Base-by-base conservation (phyloP, 2,329 filamentous ascomycete genomes). In the Stemphylium vesicarium region DNA sequence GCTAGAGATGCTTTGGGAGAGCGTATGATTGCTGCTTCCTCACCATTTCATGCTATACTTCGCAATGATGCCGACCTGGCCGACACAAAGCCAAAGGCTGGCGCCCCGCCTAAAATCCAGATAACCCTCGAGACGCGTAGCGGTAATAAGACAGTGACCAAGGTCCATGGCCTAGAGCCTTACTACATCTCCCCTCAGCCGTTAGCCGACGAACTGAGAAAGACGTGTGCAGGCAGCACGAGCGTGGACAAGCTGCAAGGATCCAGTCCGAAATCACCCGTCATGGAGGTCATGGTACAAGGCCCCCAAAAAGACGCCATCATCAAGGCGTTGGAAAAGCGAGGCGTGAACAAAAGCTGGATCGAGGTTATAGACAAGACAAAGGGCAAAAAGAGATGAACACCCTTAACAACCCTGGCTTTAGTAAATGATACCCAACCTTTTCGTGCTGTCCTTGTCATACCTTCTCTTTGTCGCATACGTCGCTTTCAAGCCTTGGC, bases 251-350 rank as follows among this genome's bases (percentile, higher is more conserved):
- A 85, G 62, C 75, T 87, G 29, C 80, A 81, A 40, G 87, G 87
- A 3, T 82, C 79, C 15, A 81, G 80, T 57, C 85, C 85, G 8
- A 84, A 86, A 62, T 84, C 83, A 62, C 85, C 85, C 0, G 77
- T 88, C 2, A 83, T 88, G 82, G 87, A 89, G 70, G 82, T 90
- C 16, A 79, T 88, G 75, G 81, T 89, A 3, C 87, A 90, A 65
- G 87, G 87, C 1, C 85, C 87, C 56, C 87, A 89, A 75, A 82
- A 81, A 52, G 82, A 84, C 57, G 83, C 82, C 13, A 78, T 89
- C 15, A 76, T 86, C 41, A 84, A 82, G 63, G 84, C 85, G 24
- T 70, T 90, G 62, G 81, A 81, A 56, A 82, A 80, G 68, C 79
- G 85, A 55, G 87, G 87, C 0, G 77, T 90, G 4, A 80, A 80